phyloP scores from a whole-genome alignment of 1,139 yeast species.

The Kluyveromyces sp. region DNA sequence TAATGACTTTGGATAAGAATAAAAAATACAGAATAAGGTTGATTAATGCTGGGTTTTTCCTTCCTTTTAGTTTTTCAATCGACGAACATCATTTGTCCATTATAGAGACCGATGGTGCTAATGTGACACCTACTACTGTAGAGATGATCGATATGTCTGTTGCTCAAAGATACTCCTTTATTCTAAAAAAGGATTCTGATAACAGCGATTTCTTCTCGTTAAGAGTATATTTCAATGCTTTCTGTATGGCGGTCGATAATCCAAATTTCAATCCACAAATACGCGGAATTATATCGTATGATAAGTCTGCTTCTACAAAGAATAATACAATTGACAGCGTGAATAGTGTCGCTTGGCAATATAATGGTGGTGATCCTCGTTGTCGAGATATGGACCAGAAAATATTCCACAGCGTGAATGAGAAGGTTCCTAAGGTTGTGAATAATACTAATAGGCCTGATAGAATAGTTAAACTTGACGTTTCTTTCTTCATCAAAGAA shows the following conservation, averaged over 20 bases:
- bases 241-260: constrained; percentile 33
- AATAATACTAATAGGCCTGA: constrained; percentile 23
- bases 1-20: constrained; percentile 38
- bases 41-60: constrained; percentile 49
- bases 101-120: constrained; percentile 68
- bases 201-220: constrained; percentile 27
- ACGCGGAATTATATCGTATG: constrained; percentile 32
- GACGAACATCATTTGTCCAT: constrained; percentile 49
- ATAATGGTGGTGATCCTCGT: constrained; percentile 30
- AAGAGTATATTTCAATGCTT: constrained; percentile 33
- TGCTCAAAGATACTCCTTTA: constrained; percentile 68
- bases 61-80: constrained; percentile 44
- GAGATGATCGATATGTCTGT: constrained; percentile 55
- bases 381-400: constrained; percentile 31
- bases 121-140: constrained; percentile 48
- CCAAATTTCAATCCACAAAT: constrained; percentile 33
- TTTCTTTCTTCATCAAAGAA: constrained; percentile 32
- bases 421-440: constrained; percentile 14
- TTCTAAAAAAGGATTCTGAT: constrained; percentile 37
- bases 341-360: constrained; percentile 17
- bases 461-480: constrained; percentile 17
- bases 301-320: constrained; percentile 7
- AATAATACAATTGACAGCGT: constrained; percentile 10
- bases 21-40: constrained; percentile 44
- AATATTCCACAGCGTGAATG: constrained; percentile 24